Percentiles rank a stretch among this genome's conserved stretches.
Evolutionary conservation across 176 grass and related monocot species (phyloP).

Genomic region (Eleusine indica): DNA sequence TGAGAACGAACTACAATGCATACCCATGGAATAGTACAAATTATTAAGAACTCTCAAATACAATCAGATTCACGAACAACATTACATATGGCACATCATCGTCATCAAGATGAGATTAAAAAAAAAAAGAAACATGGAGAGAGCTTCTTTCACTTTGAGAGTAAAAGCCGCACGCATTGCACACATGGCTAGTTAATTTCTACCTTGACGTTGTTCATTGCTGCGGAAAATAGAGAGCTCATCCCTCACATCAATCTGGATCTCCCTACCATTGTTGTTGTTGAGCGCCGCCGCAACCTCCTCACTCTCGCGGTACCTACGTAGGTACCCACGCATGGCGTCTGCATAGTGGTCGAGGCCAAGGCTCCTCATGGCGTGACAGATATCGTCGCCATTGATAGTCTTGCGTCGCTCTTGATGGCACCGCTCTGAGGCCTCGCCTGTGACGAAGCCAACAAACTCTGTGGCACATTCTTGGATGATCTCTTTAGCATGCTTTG

Average conservation of each 20-base stretch:
- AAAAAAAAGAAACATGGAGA: not conserved
- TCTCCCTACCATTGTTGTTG: not conserved
- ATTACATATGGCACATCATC: not conserved
- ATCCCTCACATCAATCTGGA: constrained; percentile 50
- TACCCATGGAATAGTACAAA: not conserved
- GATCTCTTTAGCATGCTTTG: constrained; percentile 69
- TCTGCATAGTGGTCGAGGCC: constrained; percentile 78
- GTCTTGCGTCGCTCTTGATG: constrained; percentile 70
- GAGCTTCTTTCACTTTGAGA: not conserved
- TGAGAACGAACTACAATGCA: no score
- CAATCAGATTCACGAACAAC: not conserved
- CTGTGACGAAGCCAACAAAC: constrained; percentile 80
- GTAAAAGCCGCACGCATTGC: not conserved
- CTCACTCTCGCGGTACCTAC: constrained; percentile 68
- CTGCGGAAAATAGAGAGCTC: constrained; percentile 61
- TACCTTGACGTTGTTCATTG: constrained; percentile 4
- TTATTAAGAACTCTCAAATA: not conserved
- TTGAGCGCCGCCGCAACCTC: constrained; percentile 51
- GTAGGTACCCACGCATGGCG: constrained; percentile 73
- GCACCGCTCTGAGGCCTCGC: constrained; percentile 74
- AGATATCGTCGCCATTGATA: constrained; percentile 80
- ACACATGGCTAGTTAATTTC: not conserved
- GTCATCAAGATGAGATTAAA: not conserved
- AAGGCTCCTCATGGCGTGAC: constrained; percentile 62
- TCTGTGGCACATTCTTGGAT: constrained; percentile 82